A percentile compares a stretch with the other conserved stretches of the same genome.
Conservation (phyloP, 2,329 filamentous ascomycete genomes). For the Metarhizium sp. region DNA sequence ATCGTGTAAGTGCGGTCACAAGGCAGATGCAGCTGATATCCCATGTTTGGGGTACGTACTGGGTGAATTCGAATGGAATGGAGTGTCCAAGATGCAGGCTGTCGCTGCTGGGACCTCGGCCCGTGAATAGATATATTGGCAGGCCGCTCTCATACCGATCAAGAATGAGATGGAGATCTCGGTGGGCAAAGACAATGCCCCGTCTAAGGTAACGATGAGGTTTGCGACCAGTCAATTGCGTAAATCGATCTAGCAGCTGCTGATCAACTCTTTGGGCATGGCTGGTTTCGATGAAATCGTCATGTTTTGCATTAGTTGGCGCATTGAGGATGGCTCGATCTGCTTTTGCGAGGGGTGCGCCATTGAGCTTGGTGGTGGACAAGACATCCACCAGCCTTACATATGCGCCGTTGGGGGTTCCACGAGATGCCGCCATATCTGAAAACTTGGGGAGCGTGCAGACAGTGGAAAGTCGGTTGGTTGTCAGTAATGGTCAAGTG, state of each 20-base stretch:
- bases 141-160: conserved; percentile 66
- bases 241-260: conserved; percentile 49
- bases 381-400: no score
- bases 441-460: no score
- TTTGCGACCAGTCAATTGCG: conserved; percentile 77
- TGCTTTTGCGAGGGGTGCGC: conserved; percentile 58
- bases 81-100: conserved; percentile 63
- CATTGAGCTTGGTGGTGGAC: conserved; percentile 40
- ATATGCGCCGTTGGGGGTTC: no score
- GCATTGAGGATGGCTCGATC: no score
- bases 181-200: conserved; percentile 83
- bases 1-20: neutral
- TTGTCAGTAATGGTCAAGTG: no score
- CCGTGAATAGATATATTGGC: conserved; percentile 66
- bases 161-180: conserved; percentile 77
- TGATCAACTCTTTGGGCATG: no score
- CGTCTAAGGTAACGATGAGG: conserved; percentile 82
- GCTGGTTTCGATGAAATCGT: no score
- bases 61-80: conserved; percentile 26
- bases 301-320: no score
- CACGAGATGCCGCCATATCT: no score
- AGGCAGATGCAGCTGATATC: no score
- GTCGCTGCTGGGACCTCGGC: conserved; percentile 79
- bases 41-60: conserved; percentile 9
- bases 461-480: no score